Base-by-base conservation (phyloP, 129 eudicot genomes). In the Flaveria robusta region DNA sequence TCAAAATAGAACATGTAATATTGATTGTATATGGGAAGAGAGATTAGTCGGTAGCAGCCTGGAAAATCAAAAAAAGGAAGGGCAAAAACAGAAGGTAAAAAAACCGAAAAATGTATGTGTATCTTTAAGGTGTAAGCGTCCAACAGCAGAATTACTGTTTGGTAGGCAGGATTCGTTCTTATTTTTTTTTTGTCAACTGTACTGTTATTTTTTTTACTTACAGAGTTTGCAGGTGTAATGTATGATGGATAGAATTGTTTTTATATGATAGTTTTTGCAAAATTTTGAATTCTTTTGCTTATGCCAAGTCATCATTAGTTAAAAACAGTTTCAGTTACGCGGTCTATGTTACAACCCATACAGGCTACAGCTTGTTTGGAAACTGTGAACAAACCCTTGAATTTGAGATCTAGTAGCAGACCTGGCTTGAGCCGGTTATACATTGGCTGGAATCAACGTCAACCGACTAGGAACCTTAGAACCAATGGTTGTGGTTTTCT, bases 1-100 rank as follows among this genome's bases (percentile, higher is more conserved):
- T 20, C 63, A 51, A 85, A 73, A 74, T 22, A 24, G 16, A 24
- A 58, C 24, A 22, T 58, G 31, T 58, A 58, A 24, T 24, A 69
- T 9, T 27, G 64, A 70, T 72, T 90, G 91, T 88, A 88, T 66
- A 90, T 86, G 85, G 93, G 70, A 41, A 78, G 82, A 83, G 71
- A 75, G 52, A 15, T 60, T 74, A 77, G 85, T 26, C 12, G 26
- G 68, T 41, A 74, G 77, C 39, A 41, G 37, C 31, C 23, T 59
- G 78, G 45, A 43, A 74, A 59, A 58, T 23, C 56, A 29, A 41
- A 74, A 41, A 34, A 71, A 19, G 46, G 47, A 51, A 56, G 67
- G 75, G 8, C n/a, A 66, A 77, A 74, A 34, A 50, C 60, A 9
- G 58, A 84, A 82, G 72, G 51, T 74, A 83, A 63, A 29, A 80